A percentile compares a stretch with the other conserved stretches of the same genome.
These are phyloP conservation scores for Pseudonitzschia multiseries DNA, from an alignment of 108 stramenopile species.

Conservation along the genomic window DNA sequence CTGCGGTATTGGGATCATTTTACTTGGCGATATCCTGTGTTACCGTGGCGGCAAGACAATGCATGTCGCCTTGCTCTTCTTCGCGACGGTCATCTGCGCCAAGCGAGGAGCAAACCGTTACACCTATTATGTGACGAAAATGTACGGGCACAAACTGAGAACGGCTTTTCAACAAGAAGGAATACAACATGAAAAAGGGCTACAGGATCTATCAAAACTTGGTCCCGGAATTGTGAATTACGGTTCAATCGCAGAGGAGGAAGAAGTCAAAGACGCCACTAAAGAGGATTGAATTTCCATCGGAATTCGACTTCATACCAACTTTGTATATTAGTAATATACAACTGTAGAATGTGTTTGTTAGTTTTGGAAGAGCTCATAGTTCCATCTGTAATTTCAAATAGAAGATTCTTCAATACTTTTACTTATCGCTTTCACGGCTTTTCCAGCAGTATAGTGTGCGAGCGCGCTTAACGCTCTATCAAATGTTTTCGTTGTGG, in stretches of 20 bases:
- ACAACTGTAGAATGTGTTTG: no score
- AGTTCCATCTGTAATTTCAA: neutral
- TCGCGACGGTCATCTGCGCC: slow-evolving; percentile 14
- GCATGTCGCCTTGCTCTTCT: neutral
- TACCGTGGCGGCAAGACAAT: neutral
- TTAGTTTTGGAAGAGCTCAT: neutral
- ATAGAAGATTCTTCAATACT: neutral
- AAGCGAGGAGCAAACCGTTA: slow-evolving; percentile 48
- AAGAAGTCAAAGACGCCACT: neutral
- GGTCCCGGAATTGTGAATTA: neutral
- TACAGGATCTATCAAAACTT: neutral
- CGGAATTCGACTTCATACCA: neutral
- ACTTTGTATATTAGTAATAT: no score
- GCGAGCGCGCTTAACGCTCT: slow-evolving; percentile 32
- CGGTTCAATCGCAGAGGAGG: neutral
- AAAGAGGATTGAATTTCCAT: neutral
- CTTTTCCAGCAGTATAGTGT: slow-evolving; percentile 39
- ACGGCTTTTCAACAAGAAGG: slow-evolving; percentile 12
- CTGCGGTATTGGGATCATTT: slow-evolving; percentile 9
- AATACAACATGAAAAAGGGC: neutral
- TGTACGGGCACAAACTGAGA: slow-evolving; percentile 45
- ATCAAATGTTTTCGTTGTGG: slow-evolving; percentile 29
- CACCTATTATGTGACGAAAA: slow-evolving; percentile 52
- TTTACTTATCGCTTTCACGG: slow-evolving; percentile 19
- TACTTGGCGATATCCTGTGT: slow-evolving; percentile 10